phyloP scores from a whole-genome alignment of 495 filamentous ascomycete genomes.

The Trichoderma virens region DNA sequence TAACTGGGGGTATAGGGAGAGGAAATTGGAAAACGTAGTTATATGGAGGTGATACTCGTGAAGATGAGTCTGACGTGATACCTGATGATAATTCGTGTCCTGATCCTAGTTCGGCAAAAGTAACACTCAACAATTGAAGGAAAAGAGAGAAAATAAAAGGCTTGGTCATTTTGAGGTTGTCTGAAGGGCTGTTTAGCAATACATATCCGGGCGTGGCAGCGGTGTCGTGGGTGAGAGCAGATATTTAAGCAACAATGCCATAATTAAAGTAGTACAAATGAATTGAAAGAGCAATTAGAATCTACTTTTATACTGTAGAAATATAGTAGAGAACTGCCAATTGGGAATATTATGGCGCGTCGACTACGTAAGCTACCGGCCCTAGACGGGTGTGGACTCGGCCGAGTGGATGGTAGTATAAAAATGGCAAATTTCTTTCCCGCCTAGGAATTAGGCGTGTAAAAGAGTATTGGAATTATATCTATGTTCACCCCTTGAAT shows the following conservation, averaged over 20 bases:
- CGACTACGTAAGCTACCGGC: not conserved
- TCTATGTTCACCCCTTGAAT: too few species aligned
- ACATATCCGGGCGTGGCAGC: too few species aligned
- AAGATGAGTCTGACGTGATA: not conserved
- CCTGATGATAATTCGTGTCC: not conserved
- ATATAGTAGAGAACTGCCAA: not conserved
- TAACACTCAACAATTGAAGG: not conserved
- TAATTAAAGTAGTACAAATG: too few species aligned
- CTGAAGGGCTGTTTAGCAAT: too few species aligned
- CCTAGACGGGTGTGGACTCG: not conserved
- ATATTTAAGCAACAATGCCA: too few species aligned
- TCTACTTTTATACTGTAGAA: not conserved
- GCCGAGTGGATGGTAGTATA: not conserved
- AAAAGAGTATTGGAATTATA: too few species aligned
- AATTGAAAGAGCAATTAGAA: not conserved
- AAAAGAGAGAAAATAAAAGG: not conserved
- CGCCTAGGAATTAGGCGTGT: too few species aligned
- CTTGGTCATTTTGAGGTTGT: not conserved
- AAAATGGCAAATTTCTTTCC: not conserved
- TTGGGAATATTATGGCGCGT: not conserved
- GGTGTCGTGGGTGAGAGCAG: too few species aligned
- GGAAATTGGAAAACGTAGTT: slow-evolving; percentile 38
- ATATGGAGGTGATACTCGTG: slow-evolving; percentile 17
- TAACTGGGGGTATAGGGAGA: slow-evolving; percentile 43
- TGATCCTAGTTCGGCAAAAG: not conserved